Evolutionary conservation across 371 early-diverging fungal genomes (phyloP).

Genomic region (Coemansia sp.): DNA sequence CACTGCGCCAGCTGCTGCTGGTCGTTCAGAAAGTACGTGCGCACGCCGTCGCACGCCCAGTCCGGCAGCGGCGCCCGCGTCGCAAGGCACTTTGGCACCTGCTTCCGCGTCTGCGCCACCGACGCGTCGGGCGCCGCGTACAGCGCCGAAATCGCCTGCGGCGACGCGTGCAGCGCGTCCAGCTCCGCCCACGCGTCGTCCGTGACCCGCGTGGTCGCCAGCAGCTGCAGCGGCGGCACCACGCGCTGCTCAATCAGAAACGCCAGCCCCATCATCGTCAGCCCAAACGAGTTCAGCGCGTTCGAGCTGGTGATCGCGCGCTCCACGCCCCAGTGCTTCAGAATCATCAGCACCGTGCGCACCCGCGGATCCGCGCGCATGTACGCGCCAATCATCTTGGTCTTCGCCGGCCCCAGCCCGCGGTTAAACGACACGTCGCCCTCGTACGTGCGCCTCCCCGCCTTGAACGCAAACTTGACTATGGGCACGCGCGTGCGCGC

Average conservation of each 20-base stretch:
- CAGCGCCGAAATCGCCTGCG: background rate
- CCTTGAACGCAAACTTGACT: slow-evolving; percentile 51
- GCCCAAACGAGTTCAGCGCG: slow-evolving; percentile 32
- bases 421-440: slow-evolving; percentile 88
- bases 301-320: slow-evolving; percentile 64
- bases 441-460: slow-evolving; percentile 9
- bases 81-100: slow-evolving; percentile 5
- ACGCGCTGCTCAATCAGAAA: slow-evolving; percentile 29
- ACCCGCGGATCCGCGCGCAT: slow-evolving; percentile 79
- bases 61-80: slow-evolving; percentile 7
- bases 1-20: background rate
- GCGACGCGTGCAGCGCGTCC: background rate
- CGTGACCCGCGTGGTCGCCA: slow-evolving; percentile 4
- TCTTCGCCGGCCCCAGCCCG: slow-evolving; percentile 75
- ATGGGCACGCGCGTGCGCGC: slow-evolving; percentile 54
- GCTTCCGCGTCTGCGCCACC: background rate
- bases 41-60: slow-evolving; percentile 10
- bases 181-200: slow-evolving; percentile 12
- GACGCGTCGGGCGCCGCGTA: background rate
- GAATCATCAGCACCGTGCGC: slow-evolving; percentile 66
- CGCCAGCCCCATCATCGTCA: slow-evolving; percentile 40
- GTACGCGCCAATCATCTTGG: slow-evolving; percentile 73
- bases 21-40: slow-evolving; percentile 10
- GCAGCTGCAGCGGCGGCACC: slow-evolving; percentile 41
- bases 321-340: slow-evolving; percentile 82